phyloP scores from a whole-genome alignment of 371 early-diverging fungal genomes.

The Aphelidium insulamus region DNA sequence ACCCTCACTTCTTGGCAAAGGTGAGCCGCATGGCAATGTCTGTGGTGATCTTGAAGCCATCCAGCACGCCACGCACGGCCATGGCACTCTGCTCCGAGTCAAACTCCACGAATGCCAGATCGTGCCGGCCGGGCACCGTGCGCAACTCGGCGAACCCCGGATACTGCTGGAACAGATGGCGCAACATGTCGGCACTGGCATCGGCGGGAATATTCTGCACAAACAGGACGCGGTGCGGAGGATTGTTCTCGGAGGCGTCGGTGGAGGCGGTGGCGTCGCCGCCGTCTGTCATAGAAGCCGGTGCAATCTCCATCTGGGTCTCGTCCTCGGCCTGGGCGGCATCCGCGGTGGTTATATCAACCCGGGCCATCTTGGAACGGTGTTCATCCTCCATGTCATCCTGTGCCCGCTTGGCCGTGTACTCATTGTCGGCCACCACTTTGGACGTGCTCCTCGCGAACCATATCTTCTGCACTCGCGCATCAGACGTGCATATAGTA shows the following conservation, averaged over 20 bases:
- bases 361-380: no score
- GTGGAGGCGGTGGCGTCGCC: no score
- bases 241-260: slow-evolving; percentile 35
- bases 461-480: no score
- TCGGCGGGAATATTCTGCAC: slow-evolving; percentile 66
- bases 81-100: slow-evolving; percentile 51
- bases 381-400: no score
- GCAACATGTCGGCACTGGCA: slow-evolving; percentile 29
- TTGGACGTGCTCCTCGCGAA: no score
- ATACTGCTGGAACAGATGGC: slow-evolving; percentile 43
- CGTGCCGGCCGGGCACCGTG: slow-evolving; percentile 54
- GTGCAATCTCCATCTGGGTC: no score
- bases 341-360: no score
- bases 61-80: slow-evolving; percentile 46
- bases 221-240: slow-evolving; percentile 72
- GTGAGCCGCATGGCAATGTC: slow-evolving; percentile 57
- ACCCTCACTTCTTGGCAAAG: slow-evolving; percentile 54
- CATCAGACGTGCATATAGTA: no score
- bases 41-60: slow-evolving; percentile 45
- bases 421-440: no score
- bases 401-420: no score
- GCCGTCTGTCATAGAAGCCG: no score
- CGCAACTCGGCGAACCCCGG: slow-evolving; percentile 80
- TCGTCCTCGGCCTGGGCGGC: no score
- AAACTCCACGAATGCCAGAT: slow-evolving; percentile 88